Evolutionary conservation across 164 flowering plant genomes (phyloP), one percentile per base, ranked within the genome.

Genomic region (Echeveria elegans): DNA sequence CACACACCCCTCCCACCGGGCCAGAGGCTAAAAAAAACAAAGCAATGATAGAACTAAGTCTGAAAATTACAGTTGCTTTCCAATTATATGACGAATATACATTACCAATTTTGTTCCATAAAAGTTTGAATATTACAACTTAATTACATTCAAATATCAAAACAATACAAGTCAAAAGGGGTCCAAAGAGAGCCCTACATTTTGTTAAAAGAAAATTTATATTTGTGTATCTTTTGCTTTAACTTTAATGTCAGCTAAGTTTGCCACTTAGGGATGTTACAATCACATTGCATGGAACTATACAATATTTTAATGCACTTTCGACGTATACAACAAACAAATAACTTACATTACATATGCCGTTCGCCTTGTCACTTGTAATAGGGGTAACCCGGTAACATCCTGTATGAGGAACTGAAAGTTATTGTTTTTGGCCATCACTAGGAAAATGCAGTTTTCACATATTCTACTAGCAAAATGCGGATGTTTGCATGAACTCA

Each of bases 231-330:
- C 61, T 28, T 56, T 56, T 56, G 32, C 61, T 56, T 56, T 56
- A 56, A 28, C 61, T 56, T 56, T 56, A 56, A 56, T 56, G 61
- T 56, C 61, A 56, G 32, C 61, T 28, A 28, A 56, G 32, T 56
- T 56, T 11, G 32, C 61, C 61, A 56, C 61, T 56, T 56, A 56
- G 61, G 32, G 61, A 56, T 56, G 61, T 56, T 53, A 53, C 30
- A 53, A 53, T 53, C 29, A 53, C 10, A 26, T 56, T 56, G 61
- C 61, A 28, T 56, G 61, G 32, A 56, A 28, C 32, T 14, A 28
- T 56, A 28, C 26, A 26, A 9, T n/a, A n/a, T n/a, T 56, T 28
- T 56, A 56, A 56, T 28, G 4, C 31, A 26, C 32, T 24, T 28
- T 26, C 19, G 32, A 56, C 31, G 32, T 5, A 26, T 15, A 52